Base-by-base conservation (phyloP, 441 rosid genomes). In the Kokia cookei region DNA sequence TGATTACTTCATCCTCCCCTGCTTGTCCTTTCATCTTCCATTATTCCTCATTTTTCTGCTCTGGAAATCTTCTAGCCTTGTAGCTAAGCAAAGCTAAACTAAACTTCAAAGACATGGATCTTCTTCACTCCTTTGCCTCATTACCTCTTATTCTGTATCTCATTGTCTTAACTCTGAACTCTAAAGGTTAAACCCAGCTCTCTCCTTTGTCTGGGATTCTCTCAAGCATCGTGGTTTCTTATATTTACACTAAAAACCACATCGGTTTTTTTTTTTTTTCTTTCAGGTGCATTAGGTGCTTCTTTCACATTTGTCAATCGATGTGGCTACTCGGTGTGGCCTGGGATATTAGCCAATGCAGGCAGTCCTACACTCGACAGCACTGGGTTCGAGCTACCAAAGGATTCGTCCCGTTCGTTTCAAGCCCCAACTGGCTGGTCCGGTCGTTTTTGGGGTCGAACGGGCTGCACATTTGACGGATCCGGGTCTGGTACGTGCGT, bases 391-490 rank as follows among this genome's bases (percentile, higher is more conserved):
- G 90, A 89, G 80, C 91, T 89, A 60, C 88, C 84, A 10, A 76
- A 80, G 29, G 91, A 74, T 78, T 58, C 88, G 15, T 80, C 91
- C 2, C 89, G 89, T 81, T 73, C 91, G 11, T 81, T 89, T 65
- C 87, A 79, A 67, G 88, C 91, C 8, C 91, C 90, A 2, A 84
- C 91, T 1, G 93, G 91, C 19, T 89, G 93, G 93, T 87, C 91
- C 60, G 93, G 91, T 55, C 88, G 93, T 0, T 89, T 89, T 83
- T 89, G 91, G 93, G 91, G 78, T 22, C 78, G 93, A 4, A 89
- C 91, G 37, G 83, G 89, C 22, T 89, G 93, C 71, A 76, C 27
- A 73, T 87, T 87, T 76, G 86, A 77, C 78, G 82, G 69, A 63
- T 80, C 91, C 59, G 86, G 84, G 11, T 71, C 89, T 37, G 89